phyloP scores from a whole-genome alignment of 257 asterid species.

The Rehmannia glutinosa region DNA sequence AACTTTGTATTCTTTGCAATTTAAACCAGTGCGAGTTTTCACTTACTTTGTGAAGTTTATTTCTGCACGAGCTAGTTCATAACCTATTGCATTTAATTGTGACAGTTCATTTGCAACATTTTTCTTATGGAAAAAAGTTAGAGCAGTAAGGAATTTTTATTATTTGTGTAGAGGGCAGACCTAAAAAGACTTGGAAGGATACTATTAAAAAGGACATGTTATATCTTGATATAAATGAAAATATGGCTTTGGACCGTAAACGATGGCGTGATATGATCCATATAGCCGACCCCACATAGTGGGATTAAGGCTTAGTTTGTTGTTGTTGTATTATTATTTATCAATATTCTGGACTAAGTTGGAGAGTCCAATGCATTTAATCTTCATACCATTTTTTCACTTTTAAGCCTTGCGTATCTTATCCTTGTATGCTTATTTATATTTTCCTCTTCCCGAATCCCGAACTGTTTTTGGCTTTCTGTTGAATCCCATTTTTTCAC shows the following conservation, averaged over 20 bases:
- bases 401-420: not conserved
- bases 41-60: not conserved
- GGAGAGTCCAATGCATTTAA: not conserved
- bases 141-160: not conserved
- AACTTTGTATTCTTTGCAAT: not conserved
- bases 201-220: too few species aligned
- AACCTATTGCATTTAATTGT: not conserved
- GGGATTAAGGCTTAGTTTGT: too few species aligned
- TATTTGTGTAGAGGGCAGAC: too few species aligned
- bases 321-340: too few species aligned
- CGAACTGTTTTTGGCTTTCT: constrained; percentile 6
- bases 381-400: not conserved
- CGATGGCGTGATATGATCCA: too few species aligned
- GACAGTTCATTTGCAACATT: not conserved
- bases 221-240: too few species aligned
- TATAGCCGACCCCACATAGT: too few species aligned
- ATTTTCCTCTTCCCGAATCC: constrained; percentile 2
- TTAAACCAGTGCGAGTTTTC: not conserved
- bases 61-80: constrained; percentile 1
- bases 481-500: constrained; percentile 1
- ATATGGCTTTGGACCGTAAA: too few species aligned
- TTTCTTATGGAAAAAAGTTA: not conserved
- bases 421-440: not conserved
- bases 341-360: not conserved
- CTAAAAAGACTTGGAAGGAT: too few species aligned